These are phyloP conservation scores for Crithidia fasciculata DNA, from an alignment of 208 protist species.

Conservation along the genomic window DNA sequence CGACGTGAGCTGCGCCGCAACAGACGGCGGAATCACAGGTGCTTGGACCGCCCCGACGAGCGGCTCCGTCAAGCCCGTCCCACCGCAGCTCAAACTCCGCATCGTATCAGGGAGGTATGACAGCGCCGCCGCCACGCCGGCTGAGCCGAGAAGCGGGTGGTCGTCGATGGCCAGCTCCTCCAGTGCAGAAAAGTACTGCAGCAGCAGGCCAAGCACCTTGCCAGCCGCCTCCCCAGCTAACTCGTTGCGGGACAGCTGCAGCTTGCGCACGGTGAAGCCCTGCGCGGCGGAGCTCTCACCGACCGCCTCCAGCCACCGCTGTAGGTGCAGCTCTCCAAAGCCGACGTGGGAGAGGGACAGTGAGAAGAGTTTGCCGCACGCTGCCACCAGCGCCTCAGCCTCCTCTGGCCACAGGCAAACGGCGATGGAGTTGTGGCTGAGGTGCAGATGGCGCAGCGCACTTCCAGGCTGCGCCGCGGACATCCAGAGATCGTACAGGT, in stretches of 20 bases:
- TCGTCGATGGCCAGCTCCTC: constrained; percentile 68
- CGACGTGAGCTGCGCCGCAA: constrained; percentile 43
- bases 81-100: constrained; percentile 46
- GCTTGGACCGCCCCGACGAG: constrained; percentile 17
- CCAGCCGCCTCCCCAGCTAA: constrained; percentile 44
- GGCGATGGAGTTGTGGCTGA: constrained; percentile 71
- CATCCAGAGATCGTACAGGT: constrained; percentile 49
- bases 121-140: constrained; percentile 39
- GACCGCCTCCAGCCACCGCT: constrained; percentile 46
- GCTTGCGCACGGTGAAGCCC: constrained; percentile 28
- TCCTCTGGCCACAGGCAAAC: constrained; percentile 63
- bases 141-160: constrained; percentile 44
- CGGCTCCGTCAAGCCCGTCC: constrained; percentile 38
- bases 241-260: constrained; percentile 68
- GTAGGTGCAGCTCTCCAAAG: constrained; percentile 48
- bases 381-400: constrained; percentile 41
- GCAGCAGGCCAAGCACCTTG: constrained; percentile 36
- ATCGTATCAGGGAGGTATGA: constrained; percentile 32
- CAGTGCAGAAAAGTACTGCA: constrained; percentile 51
- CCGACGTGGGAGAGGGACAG: constrained; percentile 60
- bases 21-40: constrained; percentile 32
- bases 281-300: constrained; percentile 1
- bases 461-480: constrained; percentile 29
- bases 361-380: constrained; percentile 48
- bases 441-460: constrained; percentile 52